Evolutionary conservation across 352 stramenopile species (phyloP), one percentile per base, ranked within the genome.

Genomic region (Globisporangium splendens): DNA sequence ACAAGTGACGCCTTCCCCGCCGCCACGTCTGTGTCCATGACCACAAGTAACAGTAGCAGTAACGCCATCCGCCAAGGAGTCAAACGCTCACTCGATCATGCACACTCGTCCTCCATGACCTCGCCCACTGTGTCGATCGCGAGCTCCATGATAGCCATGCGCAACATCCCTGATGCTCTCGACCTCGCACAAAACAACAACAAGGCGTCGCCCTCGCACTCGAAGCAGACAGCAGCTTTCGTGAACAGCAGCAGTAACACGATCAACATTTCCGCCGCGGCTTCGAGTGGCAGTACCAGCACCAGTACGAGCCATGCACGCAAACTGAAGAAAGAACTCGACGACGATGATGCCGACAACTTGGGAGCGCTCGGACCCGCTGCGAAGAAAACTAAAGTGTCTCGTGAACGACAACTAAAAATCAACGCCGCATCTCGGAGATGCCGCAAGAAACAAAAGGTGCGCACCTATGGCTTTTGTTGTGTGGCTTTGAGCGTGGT

Each of bases 401-500:
- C 82, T 10, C 75, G 85, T 24, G 85, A 94, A 71, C 77, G 85
- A 0, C 85, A 94, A 60, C 79, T 94, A 39, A 94, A 92, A 70
- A 94, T 94, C 73, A 94, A 94, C 56, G 85, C 85, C 1, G 85
- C 85, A 56, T 91, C 80, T 0, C 70, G 85, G 1, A 75, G 83
- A 17, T 94, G 85, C 56, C 79, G 85, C n/a, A 89, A 91, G 68
- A 92, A 91, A 56, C 85, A 94, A 68, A 94, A 94, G 69, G 68
- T 75, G 33, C 21, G 61, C 28, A 35, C 28, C 28, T 38, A 21
- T 11, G 2, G 28, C 10, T 22, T 13, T 12, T 14, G 1, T 54
- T 35, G 42, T 46, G 22, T 21, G 50, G 21, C 38, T 15, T 51
- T 46, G 35, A 10, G 52, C 2, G 35, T 5, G n/a, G 22, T 24